These are phyloP conservation scores for Pholiota microspora DNA, from an alignment of 768 basidiomycete species.

Conservation along the genomic window DNA sequence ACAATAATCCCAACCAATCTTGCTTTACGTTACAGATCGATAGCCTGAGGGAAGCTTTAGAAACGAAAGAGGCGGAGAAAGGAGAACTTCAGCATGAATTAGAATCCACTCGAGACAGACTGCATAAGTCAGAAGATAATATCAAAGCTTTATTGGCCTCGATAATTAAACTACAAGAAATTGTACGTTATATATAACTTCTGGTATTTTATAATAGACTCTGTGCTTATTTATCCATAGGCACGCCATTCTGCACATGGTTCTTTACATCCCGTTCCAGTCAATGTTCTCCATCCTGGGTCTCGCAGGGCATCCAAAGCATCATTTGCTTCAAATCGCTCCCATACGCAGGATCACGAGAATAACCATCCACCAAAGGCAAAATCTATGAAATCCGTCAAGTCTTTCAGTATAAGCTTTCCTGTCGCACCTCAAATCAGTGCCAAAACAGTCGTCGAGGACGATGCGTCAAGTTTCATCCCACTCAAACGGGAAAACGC, in stretches of 20 bases:
- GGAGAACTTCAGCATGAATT: constrained; percentile 22
- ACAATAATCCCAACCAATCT: background rate
- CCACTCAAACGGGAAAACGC: constrained; percentile 13
- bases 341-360: constrained; percentile 2
- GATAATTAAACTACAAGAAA: constrained; percentile 27
- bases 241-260: constrained; percentile 18
- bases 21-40: constrained; percentile 19
- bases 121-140: constrained; percentile 27
- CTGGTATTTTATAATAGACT: background rate
- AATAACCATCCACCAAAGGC: background rate
- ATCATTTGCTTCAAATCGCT: constrained; percentile 13
- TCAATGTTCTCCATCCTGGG: constrained; percentile 7
- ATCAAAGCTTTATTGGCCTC: constrained; percentile 25
- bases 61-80: constrained; percentile 21
- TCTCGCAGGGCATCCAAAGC: constrained; percentile 17
- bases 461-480: constrained; percentile 2
- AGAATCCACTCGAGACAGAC: constrained; percentile 19
- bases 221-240: constrained; percentile 7
- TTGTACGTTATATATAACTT: constrained; percentile 15
- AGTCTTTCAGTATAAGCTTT: background rate
- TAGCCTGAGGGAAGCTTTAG: constrained; percentile 16
- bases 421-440: background rate
- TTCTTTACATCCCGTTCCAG: constrained; percentile 10
- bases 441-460: constrained; percentile 9
- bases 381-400: background rate